A percentile compares a stretch with the other conserved stretches of the same genome.
These are phyloP conservation scores for Hansfordia pulvinata DNA, from an alignment of 2,329 filamentous ascomycete genomes.

Conservation along the genomic window DNA sequence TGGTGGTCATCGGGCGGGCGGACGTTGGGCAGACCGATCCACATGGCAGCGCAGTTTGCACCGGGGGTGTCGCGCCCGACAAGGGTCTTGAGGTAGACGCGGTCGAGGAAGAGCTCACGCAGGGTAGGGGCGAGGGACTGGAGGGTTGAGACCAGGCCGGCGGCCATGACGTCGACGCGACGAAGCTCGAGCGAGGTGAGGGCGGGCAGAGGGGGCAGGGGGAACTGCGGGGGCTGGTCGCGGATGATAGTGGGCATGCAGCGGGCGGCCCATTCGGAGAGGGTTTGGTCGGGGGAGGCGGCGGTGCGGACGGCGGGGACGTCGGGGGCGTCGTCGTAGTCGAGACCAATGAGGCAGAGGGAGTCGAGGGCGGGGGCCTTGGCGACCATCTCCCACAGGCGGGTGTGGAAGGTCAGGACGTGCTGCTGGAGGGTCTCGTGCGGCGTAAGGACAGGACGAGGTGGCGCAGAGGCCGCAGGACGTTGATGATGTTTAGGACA, in stretches of 20 bases:
- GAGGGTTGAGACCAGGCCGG: conserved; percentile 19
- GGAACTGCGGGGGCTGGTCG: conserved; percentile 17
- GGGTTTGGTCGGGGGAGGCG: conserved; percentile 18
- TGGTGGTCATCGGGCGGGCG: conserved; percentile 19
- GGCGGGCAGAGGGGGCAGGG: conserved; percentile 20
- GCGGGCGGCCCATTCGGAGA: conserved; percentile 24
- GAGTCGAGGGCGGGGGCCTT: conserved; percentile 28
- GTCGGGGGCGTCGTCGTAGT: conserved; percentile 24
- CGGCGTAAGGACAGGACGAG: conserved; percentile 31
- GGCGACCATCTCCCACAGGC: conserved; percentile 35
- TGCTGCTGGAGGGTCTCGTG: conserved; percentile 22
- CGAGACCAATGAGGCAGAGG: conserved; percentile 32
- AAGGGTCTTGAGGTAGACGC: conserved; percentile 28
- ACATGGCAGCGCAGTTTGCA: conserved; percentile 22
- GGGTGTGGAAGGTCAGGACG: conserved; percentile 24
- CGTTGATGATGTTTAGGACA: conserved; percentile 30
- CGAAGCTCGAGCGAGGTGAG: conserved; percentile 30
- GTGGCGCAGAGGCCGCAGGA: conserved; percentile 26
- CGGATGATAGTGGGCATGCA: conserved; percentile 19
- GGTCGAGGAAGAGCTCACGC: conserved; percentile 29
- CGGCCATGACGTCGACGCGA: conserved; percentile 22
- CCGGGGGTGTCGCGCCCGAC: conserved; percentile 19
- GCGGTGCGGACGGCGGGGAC: conserved; percentile 25
- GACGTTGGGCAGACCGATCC: conserved; percentile 30
- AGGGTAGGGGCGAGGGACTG: conserved; percentile 23